These are phyloP conservation scores for Geranium brycei DNA, from an alignment of 345 rosid species.

Conservation along the genomic window DNA sequence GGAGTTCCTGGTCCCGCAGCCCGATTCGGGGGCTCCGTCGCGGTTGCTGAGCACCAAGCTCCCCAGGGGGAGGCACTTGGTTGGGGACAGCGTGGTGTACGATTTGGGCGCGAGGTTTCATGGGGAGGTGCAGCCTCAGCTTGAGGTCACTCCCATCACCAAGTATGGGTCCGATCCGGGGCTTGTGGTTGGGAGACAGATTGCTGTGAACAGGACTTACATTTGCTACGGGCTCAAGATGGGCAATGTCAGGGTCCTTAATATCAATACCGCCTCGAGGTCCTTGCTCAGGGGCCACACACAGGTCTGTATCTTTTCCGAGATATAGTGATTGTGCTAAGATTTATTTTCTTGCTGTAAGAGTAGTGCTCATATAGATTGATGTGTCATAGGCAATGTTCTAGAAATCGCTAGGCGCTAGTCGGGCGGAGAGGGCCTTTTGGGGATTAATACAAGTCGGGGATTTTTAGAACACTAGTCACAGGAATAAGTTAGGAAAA, in stretches of 20 bases:
- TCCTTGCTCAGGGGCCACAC: conserved; percentile 63
- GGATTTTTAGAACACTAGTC: too few relatives aligned
- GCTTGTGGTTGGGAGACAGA: conserved; percentile 57
- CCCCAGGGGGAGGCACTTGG: conserved; percentile 46
- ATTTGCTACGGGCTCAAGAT: conserved; percentile 72
- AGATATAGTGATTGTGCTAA: too few relatives aligned
- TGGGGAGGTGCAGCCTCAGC: conserved; percentile 64
- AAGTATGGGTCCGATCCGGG: conserved; percentile 62
- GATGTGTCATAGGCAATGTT: too few relatives aligned
- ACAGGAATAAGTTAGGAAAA: too few relatives aligned
- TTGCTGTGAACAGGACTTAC: conserved; percentile 61
- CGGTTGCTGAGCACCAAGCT: conserved; percentile 46
- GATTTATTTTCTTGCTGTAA: too few relatives aligned
- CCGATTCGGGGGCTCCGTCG: conserved; percentile 4
- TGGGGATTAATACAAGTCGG: too few relatives aligned
- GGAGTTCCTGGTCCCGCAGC: background rate
- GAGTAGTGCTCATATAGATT: too few relatives aligned
- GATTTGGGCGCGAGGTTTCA: conserved; percentile 43
- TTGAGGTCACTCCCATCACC: conserved; percentile 68
- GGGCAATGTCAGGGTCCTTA: conserved; percentile 60
- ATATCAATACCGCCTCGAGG: conserved; percentile 57
- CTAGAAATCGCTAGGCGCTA: too few relatives aligned
- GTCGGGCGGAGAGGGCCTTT: too few relatives aligned
- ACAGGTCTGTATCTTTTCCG: conserved; percentile 24
- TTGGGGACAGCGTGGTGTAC: conserved; percentile 33